A percentile compares a stretch with the other conserved stretches of the same genome.
Conservation (phyloP, 148 eudicot species). For the Vaccinium macrocarpon region DNA sequence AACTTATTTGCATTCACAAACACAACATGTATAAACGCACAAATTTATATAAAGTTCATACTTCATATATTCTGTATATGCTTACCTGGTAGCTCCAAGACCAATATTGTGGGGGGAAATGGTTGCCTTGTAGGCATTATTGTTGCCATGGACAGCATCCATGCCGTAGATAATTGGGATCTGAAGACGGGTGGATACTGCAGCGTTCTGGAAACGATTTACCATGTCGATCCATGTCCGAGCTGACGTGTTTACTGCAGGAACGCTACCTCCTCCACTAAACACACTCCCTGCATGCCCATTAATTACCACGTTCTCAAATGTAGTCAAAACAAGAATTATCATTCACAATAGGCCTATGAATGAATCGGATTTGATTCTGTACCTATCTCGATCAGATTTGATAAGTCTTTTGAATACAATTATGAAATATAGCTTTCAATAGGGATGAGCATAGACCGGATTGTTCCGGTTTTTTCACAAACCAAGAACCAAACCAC, state of each 20-base stretch:
- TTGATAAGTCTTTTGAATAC: neutral
- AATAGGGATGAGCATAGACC: too few species aligned
- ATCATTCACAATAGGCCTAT: neutral
- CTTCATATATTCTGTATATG: neutral
- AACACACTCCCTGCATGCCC: conserved; percentile 17
- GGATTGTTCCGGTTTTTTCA: too few species aligned
- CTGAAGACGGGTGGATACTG: conserved; percentile 27
- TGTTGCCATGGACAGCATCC: conserved; percentile 34
- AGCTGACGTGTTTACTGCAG: conserved; percentile 12
- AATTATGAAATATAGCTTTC: too few species aligned
- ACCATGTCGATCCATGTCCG: conserved; percentile 24
- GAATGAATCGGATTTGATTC: neutral
- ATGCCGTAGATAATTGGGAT: conserved; percentile 31
- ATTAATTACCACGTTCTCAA: neutral
- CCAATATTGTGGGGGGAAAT: conserved; percentile 22
- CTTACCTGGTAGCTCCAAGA: conserved; percentile 24
- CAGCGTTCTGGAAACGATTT: conserved; percentile 23
- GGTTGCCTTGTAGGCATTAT: conserved; percentile 27
- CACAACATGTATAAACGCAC: too few species aligned
- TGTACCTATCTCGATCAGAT: neutral
- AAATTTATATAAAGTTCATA: too few species aligned
- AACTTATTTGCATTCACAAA: too few species aligned
- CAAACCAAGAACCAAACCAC: too few species aligned
- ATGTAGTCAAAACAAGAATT: too few species aligned
- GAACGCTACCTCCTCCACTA: conserved; percentile 32